Evolutionary conservation across 371 early-diverging fungal genomes (phyloP).

Genomic region (Conidiobolus incongruus): DNA sequence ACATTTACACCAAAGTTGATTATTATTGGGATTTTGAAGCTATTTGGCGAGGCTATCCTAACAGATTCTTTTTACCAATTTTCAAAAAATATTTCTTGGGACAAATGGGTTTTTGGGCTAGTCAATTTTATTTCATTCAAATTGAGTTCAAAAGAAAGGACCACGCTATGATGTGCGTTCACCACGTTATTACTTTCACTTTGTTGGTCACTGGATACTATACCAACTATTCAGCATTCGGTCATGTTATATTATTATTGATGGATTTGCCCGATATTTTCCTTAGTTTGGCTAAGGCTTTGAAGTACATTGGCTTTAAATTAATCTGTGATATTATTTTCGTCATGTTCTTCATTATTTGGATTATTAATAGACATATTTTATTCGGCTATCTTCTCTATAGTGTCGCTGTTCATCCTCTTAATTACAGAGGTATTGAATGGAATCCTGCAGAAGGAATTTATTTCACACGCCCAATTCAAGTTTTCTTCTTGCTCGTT

Average conservation of each 20-base stretch:
- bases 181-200: constrained; percentile 53
- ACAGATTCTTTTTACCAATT: neutral
- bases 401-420: constrained; percentile 23
- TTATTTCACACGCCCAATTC: constrained; percentile 24
- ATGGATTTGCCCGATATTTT: constrained; percentile 72
- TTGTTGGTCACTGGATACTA: constrained; percentile 41
- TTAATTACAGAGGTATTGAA: constrained; percentile 15
- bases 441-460: constrained; percentile 42
- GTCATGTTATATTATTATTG: constrained; percentile 49
- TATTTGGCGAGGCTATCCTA: constrained; percentile 4
- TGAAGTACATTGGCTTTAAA: constrained; percentile 41
- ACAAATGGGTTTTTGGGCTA: constrained; percentile 62
- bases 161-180: constrained; percentile 46
- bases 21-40: neutral
- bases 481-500: constrained; percentile 25
- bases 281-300: constrained; percentile 43
- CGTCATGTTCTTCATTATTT: constrained; percentile 46
- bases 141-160: constrained; percentile 63
- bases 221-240: constrained; percentile 53
- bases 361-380: constrained; percentile 53
- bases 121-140: constrained; percentile 40
- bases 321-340: constrained; percentile 41
- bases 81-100: constrained; percentile 51
- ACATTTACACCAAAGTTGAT: neutral
- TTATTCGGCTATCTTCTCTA: constrained; percentile 29